Evolutionary conservation across 2,329 filamentous ascomycete genomes (phyloP).

Genomic region (Sclerotinia minor): DNA sequence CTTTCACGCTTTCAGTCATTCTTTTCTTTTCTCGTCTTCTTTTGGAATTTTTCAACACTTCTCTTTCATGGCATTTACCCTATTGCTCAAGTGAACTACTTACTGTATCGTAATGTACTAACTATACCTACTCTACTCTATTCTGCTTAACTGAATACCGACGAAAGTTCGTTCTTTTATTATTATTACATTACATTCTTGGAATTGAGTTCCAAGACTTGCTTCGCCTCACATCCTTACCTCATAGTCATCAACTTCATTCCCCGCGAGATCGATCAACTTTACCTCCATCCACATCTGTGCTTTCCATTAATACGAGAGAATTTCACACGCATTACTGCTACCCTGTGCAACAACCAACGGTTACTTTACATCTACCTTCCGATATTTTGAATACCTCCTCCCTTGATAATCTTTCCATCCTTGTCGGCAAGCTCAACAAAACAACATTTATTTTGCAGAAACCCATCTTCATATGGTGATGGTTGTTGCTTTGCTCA

Average conservation of each 20-base stretch:
- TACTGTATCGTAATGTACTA: neutral
- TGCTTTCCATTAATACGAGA: constrained; percentile 5
- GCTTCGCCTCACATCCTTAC: constrained; percentile 8
- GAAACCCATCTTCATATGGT: constrained; percentile 6
- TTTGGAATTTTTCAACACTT: neutral
- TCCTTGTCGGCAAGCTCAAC: neutral
- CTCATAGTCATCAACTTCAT: neutral
- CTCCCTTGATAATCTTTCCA: neutral
- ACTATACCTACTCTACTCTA: neutral
- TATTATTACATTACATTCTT: constrained; percentile 3
- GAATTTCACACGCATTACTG: constrained; percentile 1
- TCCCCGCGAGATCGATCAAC: constrained; percentile 19
- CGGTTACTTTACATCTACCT: neutral
- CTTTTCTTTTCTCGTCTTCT: too few relatives aligned
- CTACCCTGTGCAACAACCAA: neutral
- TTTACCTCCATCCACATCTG: neutral
- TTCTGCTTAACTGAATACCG: neutral
- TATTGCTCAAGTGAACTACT: neutral
- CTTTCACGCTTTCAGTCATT: neutral
- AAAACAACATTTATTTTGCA: neutral
- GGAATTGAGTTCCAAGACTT: neutral
- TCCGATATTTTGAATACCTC: neutral
- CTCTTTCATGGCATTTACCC: neutral
- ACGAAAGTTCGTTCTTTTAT: neutral
- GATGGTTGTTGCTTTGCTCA: neutral